Evolutionary conservation across 495 filamentous ascomycete genomes (phyloP).

Genomic region (Penicillium crystallinum): DNA sequence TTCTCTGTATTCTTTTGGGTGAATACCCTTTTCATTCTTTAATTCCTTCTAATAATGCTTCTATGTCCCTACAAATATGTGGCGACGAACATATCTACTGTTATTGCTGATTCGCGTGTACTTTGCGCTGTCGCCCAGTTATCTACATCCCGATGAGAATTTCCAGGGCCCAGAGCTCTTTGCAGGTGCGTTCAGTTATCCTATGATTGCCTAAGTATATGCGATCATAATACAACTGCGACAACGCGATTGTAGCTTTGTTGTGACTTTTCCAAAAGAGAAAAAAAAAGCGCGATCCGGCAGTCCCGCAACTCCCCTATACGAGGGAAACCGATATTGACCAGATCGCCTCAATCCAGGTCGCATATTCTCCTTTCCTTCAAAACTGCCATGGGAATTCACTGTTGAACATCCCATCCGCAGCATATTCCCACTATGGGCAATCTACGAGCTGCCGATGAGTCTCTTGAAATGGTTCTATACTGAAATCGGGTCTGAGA

Average conservation of each 20-base stretch:
- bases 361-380: conserved; percentile 81
- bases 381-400: conserved; percentile 91
- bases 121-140: conserved; percentile 90
- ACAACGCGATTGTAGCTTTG: neutral
- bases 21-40: conserved; percentile 4
- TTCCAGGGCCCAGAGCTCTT: conserved; percentile 98
- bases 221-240: neutral
- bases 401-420: conserved; percentile 78
- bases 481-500: conserved; percentile 53
- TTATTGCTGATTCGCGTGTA: conserved; percentile 84
- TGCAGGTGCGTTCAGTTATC: conserved; percentile 61
- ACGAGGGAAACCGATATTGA: conserved; percentile 3
- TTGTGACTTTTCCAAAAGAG: neutral
- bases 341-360: conserved; percentile 46
- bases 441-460: conserved; percentile 88
- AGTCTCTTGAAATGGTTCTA: conserved; percentile 83
- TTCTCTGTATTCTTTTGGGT: neutral
- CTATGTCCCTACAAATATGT: conserved; percentile 53
- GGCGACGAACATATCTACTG: conserved; percentile 83
- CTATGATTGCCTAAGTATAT: neutral
- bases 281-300: conserved; percentile 3
- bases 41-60: conserved; percentile 18
- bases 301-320: conserved; percentile 11
- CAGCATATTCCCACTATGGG: conserved; percentile 95
- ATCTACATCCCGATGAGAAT: conserved; percentile 96